These are phyloP conservation scores for Neohortaea acidophila DNA, from an alignment of 495 filamentous ascomycete genomes.

Conservation along the genomic window DNA sequence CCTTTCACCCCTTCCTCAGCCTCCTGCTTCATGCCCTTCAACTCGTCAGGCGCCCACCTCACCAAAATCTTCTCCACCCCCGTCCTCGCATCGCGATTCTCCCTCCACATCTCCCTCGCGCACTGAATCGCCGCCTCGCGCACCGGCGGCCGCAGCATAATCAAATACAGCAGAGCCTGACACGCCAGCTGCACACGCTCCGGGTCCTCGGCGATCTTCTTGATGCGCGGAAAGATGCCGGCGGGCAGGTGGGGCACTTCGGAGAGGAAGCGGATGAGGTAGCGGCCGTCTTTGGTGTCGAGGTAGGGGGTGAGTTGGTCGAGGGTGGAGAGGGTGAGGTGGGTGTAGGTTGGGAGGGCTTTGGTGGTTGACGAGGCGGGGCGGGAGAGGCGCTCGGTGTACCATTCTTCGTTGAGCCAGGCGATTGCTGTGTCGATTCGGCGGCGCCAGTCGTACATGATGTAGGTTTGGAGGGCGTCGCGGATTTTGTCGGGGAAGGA, in stretches of 20 bases:
- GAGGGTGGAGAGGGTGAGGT: constrained; percentile 43
- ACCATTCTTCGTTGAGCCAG: constrained; percentile 98
- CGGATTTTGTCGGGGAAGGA: constrained; percentile 47
- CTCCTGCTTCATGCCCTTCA: constrained; percentile 18
- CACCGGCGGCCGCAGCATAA: constrained; percentile 73
- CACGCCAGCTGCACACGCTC: constrained; percentile 53
- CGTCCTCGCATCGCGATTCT: constrained; percentile 45
- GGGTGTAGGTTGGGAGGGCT: constrained; percentile 8
- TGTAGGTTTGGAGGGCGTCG: constrained; percentile 63
- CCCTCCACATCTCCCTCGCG: constrained; percentile 72
- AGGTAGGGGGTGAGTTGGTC: constrained; percentile 81
- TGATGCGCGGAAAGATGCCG: constrained; percentile 55
- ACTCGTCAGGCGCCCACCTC: constrained; percentile 36
- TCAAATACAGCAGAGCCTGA: constrained; percentile 54
- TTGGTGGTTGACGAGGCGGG: background rate
- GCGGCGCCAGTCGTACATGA: constrained; percentile 77
- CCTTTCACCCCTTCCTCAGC: constrained; percentile 1
- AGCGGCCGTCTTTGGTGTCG: constrained; percentile 75
- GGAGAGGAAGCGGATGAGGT: constrained; percentile 75
- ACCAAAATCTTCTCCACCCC: constrained; percentile 32
- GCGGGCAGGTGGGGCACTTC: constrained; percentile 71
- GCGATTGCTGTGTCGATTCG: constrained; percentile 73
- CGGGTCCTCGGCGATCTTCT: constrained; percentile 73
- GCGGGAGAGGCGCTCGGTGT: constrained; percentile 59
- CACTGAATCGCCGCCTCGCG: constrained; percentile 67